Evolutionary conservation across 768 basidiomycete species (phyloP), one percentile per base, ranked within the genome.

Genomic region (Kwoniella mangroviensis): DNA sequence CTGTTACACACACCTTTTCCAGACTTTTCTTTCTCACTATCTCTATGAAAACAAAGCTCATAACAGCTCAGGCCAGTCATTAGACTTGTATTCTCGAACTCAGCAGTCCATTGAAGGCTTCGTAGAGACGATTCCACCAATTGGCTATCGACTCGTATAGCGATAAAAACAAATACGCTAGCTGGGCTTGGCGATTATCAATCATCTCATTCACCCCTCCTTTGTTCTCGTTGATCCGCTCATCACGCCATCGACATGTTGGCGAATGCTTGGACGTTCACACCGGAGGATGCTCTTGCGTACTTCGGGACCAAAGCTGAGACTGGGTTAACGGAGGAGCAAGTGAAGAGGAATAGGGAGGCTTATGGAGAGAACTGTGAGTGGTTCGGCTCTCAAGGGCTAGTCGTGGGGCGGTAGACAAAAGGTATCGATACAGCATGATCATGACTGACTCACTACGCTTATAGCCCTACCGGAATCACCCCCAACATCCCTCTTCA

Each of bases 401-500:
- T 43, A 60, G 17, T 42, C 40, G 17, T 41, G 19, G n/a, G 77
- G 42, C 55, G 40, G 26, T 59, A 24, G 53, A 60, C 59, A 52
- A 59, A 59, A 52, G 34, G 49, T 4, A 34, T 34, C 52, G 58
- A 62, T 61, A 42, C n/a, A 17, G 17, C 17, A 41, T 41, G 21
- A 34, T 34, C 19, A 21, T 41, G 24, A 28, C 56, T 22, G 15
- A 11, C 63, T 51, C 45, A 51, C n/a, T 24, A n/a, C 43, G 34
- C 40, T 28, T 34, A 15, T 82, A 98, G 96, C 92, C 80, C 87
- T 99, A 7, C 95, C 96, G 12, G 94, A 97, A 79, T 93, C 95
- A 11, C 90, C 92, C 0, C 85, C 92, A 3, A 97, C 96, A 4
- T 92, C 95, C 3, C 81, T 98, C 41, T 94, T 94, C 93, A 88